A percentile compares a stretch with the other conserved stretches of the same genome.
Conservation (phyloP, 1,284 basidiomycete genomes). For the Albatrellus sp. region DNA sequence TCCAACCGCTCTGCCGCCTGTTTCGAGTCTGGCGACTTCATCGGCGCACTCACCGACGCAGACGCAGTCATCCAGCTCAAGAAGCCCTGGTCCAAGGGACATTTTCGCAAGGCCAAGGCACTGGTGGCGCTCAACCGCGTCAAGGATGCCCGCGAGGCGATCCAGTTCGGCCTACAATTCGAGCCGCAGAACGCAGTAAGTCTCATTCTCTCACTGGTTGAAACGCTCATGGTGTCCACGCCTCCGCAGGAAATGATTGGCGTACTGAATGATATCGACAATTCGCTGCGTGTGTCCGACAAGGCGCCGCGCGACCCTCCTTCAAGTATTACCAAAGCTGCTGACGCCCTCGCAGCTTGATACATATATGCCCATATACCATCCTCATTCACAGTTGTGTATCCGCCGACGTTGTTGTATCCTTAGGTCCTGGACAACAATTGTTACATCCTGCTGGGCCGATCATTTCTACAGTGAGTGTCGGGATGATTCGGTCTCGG, state of each 20-base stretch:
- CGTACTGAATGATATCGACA: slow-evolving; percentile 10
- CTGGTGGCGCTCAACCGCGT: slow-evolving; percentile 63
- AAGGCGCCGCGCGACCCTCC: neutral
- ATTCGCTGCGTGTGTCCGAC: slow-evolving; percentile 1
- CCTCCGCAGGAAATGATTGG: slow-evolving; percentile 10
- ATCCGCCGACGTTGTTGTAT: slow-evolving; percentile 1
- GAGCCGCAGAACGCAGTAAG: slow-evolving; percentile 76
- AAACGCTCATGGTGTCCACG: neutral
- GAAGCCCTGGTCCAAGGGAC: slow-evolving; percentile 88
- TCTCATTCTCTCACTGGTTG: neutral
- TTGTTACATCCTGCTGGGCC: neutral
- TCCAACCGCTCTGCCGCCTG: slow-evolving; percentile 89
- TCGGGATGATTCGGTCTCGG: too few species aligned
- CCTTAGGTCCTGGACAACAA: neutral
- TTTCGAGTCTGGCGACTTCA: slow-evolving; percentile 64
- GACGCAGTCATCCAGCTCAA: slow-evolving; percentile 82
- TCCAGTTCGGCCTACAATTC: slow-evolving; percentile 77
- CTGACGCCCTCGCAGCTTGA: neutral
- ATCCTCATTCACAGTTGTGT: neutral
- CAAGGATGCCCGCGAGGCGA: slow-evolving; percentile 74
- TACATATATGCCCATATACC: neutral
- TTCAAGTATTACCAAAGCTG: neutral
- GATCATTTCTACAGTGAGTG: too few species aligned
- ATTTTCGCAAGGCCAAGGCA: slow-evolving; percentile 88
- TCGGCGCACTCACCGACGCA: slow-evolving; percentile 82